Evolutionary conservation across 768 basidiomycete genomes (phyloP), one percentile per base, ranked within the genome.

Genomic region (Pleurotus eryngii): DNA sequence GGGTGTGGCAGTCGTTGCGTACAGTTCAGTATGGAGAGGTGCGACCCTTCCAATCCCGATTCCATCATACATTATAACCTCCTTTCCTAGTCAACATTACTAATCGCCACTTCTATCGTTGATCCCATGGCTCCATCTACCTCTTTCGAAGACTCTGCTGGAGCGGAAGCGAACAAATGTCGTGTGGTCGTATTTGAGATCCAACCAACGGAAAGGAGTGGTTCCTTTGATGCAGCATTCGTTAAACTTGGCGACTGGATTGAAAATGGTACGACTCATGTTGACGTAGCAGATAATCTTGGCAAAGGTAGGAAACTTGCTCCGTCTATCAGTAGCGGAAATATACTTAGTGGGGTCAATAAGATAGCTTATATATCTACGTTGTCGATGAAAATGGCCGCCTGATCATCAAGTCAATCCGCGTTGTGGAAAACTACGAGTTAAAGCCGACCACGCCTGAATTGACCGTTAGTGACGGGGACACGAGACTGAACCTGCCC

Each of bases 221-320:
- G 68, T 3, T 65, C 72, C 6, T 69, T 69, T 4, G 70, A 74
- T 8, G 64, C 76, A 1, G 65, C 61, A 24, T 72, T 89, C 0
- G 74, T 74, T 51, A 73, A 73, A 42, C 60, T 87, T 8, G 81
- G 81, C 5, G 80, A 83, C 46, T 86, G 85, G 82, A 64, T 75
- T 20, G 65, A 83, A 5, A 77, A 81, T 40, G 81, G 84, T 9
- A 73, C 74, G 12, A 70, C 30, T 9, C 30, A 35, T 35, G 11
- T 35, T 12, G 30, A 35, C 30, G 11, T 35, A 35, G 30, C 30
- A 35, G 30, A 35, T 35, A 35, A 35, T 35, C 8, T 35, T 35
- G 30, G 30, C 11, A 9, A 35, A 35, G 30, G 30, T 35, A 35
- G 30, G 30, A 35, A 35, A 12, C 30, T 3, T 9, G 30, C 30